Evolutionary conservation across 164 flowering plant species (phyloP).

Genomic region (Vitis riparia): DNA sequence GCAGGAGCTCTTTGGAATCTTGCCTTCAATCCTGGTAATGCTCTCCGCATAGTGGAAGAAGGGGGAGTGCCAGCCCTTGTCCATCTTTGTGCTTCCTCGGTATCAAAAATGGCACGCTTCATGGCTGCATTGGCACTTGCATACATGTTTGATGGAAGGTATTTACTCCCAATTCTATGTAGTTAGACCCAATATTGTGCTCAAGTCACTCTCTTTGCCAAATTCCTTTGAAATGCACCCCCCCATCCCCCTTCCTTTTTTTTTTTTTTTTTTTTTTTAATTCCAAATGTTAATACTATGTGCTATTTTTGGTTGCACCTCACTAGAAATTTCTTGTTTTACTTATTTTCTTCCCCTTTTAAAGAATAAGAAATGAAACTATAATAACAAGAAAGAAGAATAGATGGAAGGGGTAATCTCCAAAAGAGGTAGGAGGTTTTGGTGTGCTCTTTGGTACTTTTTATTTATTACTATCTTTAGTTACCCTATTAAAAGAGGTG

Average conservation of each 20-base stretch:
- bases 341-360: no score
- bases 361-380: no score
- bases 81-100: conserved; percentile 84
- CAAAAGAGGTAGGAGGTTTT: no score
- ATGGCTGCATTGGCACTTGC: conserved; percentile 97
- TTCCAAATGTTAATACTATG: not conserved
- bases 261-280: not conserved
- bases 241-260: no score
- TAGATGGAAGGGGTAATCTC: no score
- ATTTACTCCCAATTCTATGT: not conserved
- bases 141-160: conserved; percentile 99
- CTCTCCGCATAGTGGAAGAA: conserved; percentile 94
- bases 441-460: no score
- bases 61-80: conserved; percentile 92
- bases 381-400: no score
- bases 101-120: conserved; percentile 95
- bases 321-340: not conserved
- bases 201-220: not conserved
- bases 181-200: not conserved
- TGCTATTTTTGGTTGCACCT: not conserved
- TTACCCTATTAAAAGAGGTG: no score
- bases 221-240: conserved; percentile 1
- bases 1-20: conserved; percentile 99
- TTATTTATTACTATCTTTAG: no score
- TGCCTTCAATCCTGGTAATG: conserved; percentile 96